A percentile compares a stretch with the other conserved stretches of the same genome.
Conservation (phyloP, 2,329 filamentous ascomycete species). For the Fusarium robinianum region DNA sequence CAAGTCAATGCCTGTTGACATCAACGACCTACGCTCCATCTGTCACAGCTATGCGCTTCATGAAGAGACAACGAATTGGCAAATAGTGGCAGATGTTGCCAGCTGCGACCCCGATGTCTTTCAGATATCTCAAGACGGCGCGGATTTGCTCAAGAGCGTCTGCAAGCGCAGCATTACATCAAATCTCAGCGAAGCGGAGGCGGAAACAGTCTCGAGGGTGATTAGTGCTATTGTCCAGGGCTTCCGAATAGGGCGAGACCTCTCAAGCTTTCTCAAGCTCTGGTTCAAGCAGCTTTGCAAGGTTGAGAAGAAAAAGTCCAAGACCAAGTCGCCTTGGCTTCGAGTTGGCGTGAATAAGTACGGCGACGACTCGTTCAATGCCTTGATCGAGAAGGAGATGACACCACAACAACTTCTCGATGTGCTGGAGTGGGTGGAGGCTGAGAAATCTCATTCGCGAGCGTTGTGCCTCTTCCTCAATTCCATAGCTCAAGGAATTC, state of each 20-base stretch:
- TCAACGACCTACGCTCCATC: conserved; percentile 47
- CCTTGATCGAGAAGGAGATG: conserved; percentile 48
- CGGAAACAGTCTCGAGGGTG: conserved; percentile 40
- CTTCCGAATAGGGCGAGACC: conserved; percentile 49
- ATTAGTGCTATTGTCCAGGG: conserved; percentile 50
- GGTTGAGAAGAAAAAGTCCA: conserved; percentile 38
- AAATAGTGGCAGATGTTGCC: conserved; percentile 47
- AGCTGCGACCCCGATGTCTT: conserved; percentile 55
- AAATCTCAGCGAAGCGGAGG: conserved; percentile 23
- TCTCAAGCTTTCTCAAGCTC: conserved; percentile 51
- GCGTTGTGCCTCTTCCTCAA: conserved; percentile 50
- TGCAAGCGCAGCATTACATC: conserved; percentile 42
- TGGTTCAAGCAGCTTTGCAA: conserved; percentile 52
- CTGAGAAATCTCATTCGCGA: conserved; percentile 38
- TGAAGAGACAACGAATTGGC: conserved; percentile 47
- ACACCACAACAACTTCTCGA: conserved; percentile 51
- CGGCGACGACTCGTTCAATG: conserved; percentile 23
- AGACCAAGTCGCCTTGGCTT: conserved; percentile 42
- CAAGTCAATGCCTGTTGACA: conserved; percentile 43
- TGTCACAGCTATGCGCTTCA: conserved; percentile 50
- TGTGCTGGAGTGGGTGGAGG: conserved; percentile 49
- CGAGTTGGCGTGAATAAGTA: conserved; percentile 29
- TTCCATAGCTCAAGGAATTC: conserved; percentile 49
- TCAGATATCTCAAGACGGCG: conserved; percentile 46
- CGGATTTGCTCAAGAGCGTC: conserved; percentile 46